Evolutionary conservation across 805 yeast genomes (phyloP), one percentile per base, ranked within the genome.

Genomic region (Isabelozyma gotoi): DNA sequence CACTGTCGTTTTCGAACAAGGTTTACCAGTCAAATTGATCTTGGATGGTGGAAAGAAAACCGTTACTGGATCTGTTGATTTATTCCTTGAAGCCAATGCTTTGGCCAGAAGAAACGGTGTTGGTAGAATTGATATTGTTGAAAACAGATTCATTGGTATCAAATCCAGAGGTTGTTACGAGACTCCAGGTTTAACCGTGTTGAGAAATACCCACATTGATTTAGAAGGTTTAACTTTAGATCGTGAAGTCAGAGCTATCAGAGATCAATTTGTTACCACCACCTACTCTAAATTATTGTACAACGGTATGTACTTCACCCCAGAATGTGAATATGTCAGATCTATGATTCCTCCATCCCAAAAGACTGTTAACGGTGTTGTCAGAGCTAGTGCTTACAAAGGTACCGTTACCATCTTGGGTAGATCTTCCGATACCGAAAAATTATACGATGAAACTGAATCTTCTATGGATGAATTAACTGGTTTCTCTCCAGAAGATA

Each of bases 101-200:
- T 77, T 94, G 61, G 98, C 97, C 47, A 91, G 99, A 82, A 90
- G 97, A 78, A 91, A 94, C 68, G 99, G 99, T 78, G 97, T 94
- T 48, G 99, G 99, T 70, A 90, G 99, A 80, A 86, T 94, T 67
- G 99, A 94, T 76, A 94, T 94, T 63, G 99, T 94, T 53, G 99
- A 94, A 77, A 89, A 94, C 80, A 90, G 99, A 78, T 94, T 94
- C 72, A 94, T 94, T 62, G 98, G 98, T 69, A 86, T 94, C 71
- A 94, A 94, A 73, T 91, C 98, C 51, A 89, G 99, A 80, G 99
- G 99, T 47, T 94, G 99, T 78, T 94, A 94, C 77, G 99, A 94
- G 76, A 96, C 98, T 51, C 99, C 99, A 55, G 99, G 98, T 69
- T 82, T 94, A 60, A 92, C 99, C 49, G 67, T 94, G 49, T 84